Conservation (phyloP, 192 early-diverging fungal genomes). For the Blastocladiella britannica region DNA sequence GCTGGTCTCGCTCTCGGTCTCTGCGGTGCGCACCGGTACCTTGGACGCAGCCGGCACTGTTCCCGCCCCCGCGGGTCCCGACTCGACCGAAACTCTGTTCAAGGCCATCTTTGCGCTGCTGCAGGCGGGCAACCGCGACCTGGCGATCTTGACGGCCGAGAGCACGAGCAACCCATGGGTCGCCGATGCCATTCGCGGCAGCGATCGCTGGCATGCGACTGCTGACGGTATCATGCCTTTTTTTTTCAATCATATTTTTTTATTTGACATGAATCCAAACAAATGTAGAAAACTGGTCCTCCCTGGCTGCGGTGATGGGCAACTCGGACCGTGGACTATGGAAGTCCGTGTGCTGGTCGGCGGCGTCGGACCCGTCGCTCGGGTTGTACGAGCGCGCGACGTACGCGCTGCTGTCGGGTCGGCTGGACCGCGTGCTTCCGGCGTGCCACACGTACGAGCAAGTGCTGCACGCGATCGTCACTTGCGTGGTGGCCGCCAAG, state of each 20-base stretch:
- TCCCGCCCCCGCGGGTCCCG: too few relatives aligned
- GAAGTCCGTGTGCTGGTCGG: neutral
- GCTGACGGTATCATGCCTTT: neutral
- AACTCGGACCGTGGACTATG: neutral
- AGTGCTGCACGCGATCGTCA: neutral
- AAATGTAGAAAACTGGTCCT: neutral
- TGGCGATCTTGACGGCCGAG: too few relatives aligned
- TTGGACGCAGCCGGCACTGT: too few relatives aligned
- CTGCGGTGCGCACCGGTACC: too few relatives aligned
- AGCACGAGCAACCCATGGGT: too few relatives aligned
- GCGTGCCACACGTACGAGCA: neutral
- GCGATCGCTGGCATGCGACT: neutral
- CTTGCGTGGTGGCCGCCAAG: neutral
- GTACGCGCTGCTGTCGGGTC: neutral
- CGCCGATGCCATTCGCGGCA: too few relatives aligned
- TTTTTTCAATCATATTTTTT: neutral
- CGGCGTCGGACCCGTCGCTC: neutral
- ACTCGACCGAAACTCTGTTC: too few relatives aligned
- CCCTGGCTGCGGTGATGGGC: neutral
- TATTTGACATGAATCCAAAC: neutral
- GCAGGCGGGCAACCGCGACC: too few relatives aligned
- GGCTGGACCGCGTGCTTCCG: neutral
- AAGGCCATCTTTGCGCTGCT: too few relatives aligned
- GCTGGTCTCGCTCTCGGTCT: too few relatives aligned
- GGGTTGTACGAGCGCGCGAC: neutral